Evolutionary conservation across 1,284 basidiomycete species (phyloP).

Genomic region (Austroboletus novae-zelandiae): DNA sequence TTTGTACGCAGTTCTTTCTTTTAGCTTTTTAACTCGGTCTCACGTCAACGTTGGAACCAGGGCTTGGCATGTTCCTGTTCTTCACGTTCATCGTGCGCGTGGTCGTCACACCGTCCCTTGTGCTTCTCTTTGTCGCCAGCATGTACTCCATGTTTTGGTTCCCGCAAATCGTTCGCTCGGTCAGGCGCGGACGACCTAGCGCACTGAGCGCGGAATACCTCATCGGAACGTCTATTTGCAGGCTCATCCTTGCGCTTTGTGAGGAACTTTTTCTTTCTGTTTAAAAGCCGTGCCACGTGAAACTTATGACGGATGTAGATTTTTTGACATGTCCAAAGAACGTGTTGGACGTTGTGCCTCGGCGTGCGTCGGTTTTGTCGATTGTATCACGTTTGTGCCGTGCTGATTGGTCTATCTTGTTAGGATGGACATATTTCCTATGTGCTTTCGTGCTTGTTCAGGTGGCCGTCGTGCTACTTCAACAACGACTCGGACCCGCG

Average conservation of each 20-base stretch:
- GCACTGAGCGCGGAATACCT: conserved; percentile 71
- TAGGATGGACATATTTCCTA: conserved; percentile 69
- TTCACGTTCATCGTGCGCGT: conserved; percentile 71
- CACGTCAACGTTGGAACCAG: conserved; percentile 34
- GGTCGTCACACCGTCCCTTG: conserved; percentile 67
- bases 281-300: neutral
- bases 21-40: neutral
- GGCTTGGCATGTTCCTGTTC: conserved; percentile 65
- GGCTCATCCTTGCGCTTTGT: conserved; percentile 77
- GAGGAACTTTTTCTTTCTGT: conserved; percentile 32
- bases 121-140: conserved; percentile 66
- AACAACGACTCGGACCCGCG: conserved; percentile 75
- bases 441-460: conserved; percentile 65
- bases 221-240: conserved; percentile 72
- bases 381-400: neutral
- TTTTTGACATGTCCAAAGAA: conserved; percentile 82
- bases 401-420: conserved; percentile 1
- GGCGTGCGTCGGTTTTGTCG: conserved; percentile 43
- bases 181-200: conserved; percentile 65
- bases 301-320: conserved; percentile 46
- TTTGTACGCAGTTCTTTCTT: conserved; percentile 50
- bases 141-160: conserved; percentile 81
- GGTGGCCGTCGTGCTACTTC: conserved; percentile 63
- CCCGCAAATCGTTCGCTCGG: conserved; percentile 81
- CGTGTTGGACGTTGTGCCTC: conserved; percentile 75